These are phyloP conservation scores for Durotheca rogersii DNA, from an alignment of 495 filamentous ascomycete species.

Conservation along the genomic window DNA sequence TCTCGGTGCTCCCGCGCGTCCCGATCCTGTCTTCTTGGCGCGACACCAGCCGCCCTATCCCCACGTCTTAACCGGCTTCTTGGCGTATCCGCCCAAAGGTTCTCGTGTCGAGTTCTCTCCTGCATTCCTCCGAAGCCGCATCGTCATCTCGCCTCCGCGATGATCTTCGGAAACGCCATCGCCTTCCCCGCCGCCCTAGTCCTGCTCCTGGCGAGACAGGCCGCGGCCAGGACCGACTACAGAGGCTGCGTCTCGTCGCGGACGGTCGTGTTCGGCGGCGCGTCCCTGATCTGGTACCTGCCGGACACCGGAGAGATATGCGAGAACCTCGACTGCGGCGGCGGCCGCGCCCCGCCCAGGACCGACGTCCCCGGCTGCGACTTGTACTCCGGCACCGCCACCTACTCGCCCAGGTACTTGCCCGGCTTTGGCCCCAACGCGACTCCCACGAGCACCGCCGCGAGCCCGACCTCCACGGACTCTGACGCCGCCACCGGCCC, in stretches of 20 bases:
- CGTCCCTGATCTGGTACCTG: slow-evolving; percentile 52
- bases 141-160: slow-evolving; percentile 1
- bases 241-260: slow-evolving; percentile 43
- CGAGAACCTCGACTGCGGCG: slow-evolving; percentile 62
- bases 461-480: slow-evolving; percentile 3
- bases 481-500: neutral
- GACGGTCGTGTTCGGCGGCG: slow-evolving; percentile 40
- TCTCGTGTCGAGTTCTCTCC: too few relatives aligned
- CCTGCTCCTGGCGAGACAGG: slow-evolving; percentile 25
- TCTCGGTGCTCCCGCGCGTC: too few relatives aligned
- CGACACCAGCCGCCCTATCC: too few relatives aligned
- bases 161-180: slow-evolving; percentile 17
- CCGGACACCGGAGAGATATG: slow-evolving; percentile 61
- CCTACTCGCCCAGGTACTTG: slow-evolving; percentile 52
- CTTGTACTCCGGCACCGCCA: slow-evolving; percentile 57
- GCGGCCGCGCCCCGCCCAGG: slow-evolving; percentile 62
- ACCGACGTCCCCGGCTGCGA: slow-evolving; percentile 59
- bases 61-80: too few relatives aligned
- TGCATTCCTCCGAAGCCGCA: too few relatives aligned
- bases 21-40: too few relatives aligned
- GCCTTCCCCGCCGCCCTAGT: slow-evolving; percentile 24
- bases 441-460: slow-evolving; percentile 1
- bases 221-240: slow-evolving; percentile 49
- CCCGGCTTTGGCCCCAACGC: slow-evolving; percentile 37
- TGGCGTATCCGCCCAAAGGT: too few relatives aligned